Conservation (phyloP, 345 rosid genomes). For the Brassica rapa region DNA sequence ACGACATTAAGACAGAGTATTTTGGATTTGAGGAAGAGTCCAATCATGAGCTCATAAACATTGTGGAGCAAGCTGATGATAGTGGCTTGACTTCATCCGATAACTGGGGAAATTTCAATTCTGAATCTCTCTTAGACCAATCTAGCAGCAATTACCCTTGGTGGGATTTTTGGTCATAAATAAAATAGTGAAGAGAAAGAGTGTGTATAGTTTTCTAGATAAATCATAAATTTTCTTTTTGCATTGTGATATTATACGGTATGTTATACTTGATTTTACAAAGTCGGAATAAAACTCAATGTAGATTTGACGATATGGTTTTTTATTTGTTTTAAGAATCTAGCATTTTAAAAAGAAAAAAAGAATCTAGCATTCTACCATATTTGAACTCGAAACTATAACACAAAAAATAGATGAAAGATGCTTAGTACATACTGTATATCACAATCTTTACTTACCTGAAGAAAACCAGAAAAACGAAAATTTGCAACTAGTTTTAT, state of each 20-base stretch:
- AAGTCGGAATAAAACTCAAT: not conserved
- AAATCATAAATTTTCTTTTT: not conserved
- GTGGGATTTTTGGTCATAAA: conserved; percentile 59
- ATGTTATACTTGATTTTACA: not conserved
- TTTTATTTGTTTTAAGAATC: not conserved
- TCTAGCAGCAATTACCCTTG: conserved; percentile 46
- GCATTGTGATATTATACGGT: not conserved
- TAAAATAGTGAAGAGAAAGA: not conserved
- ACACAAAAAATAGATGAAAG: not conserved
- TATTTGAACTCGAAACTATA: not conserved
- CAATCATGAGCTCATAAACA: conserved; percentile 33
- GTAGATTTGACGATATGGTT: not conserved
- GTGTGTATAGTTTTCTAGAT: conserved; percentile 11
- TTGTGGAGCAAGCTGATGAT: conserved; percentile 45
- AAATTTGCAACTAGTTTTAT: too few species aligned
- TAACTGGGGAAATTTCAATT: conserved; percentile 46
- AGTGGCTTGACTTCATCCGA: conserved; percentile 47
- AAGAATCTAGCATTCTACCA: not conserved
- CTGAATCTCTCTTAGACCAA: conserved; percentile 49
- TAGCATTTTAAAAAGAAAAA: not conserved
- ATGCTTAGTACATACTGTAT: not conserved
- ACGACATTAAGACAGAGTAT: conserved; percentile 29
- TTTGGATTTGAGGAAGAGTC: conserved; percentile 41
- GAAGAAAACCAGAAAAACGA: too few species aligned
- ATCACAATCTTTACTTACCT: too few species aligned